phyloP scores from a whole-genome alignment of 176 grass and related monocot genomes.

The Dactylis glomerata region DNA sequence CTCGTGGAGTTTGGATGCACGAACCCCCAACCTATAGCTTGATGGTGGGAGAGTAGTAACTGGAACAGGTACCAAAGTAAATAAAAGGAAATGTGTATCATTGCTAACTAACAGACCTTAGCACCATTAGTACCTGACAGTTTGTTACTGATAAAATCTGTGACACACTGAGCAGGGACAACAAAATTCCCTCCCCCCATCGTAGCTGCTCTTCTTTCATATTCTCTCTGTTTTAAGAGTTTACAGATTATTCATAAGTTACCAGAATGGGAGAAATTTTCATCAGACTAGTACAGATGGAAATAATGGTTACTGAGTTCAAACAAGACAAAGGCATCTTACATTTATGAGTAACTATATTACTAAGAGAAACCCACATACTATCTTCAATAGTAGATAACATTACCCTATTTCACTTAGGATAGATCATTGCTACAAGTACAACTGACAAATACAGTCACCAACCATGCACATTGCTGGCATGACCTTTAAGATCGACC shows the following conservation, averaged over 20 bases:
- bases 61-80: constrained; percentile 37
- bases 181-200: constrained; percentile 97
- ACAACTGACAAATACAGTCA: background rate
- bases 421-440: constrained; percentile 3
- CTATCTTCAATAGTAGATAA: background rate
- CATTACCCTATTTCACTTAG: background rate
- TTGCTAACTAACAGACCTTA: constrained; percentile 28
- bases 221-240: constrained; percentile 64
- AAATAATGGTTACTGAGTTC: background rate
- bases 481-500: background rate
- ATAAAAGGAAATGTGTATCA: constrained; percentile 18
- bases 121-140: constrained; percentile 58
- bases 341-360: background rate
- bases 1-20: constrained; percentile 74
- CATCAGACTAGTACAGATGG: background rate
- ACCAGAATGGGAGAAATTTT: background rate
- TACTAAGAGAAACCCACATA: no score
- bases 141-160: constrained; percentile 86
- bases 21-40: constrained; percentile 89
- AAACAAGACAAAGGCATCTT: background rate
- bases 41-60: constrained; percentile 72
- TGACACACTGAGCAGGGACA: constrained; percentile 80
- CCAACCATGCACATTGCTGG: background rate
- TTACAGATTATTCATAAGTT: constrained; percentile 14
- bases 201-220: constrained; percentile 80